Evolutionary conservation across 2,329 filamentous ascomycete genomes (phyloP), one percentile per base, ranked within the genome.

Genomic region (Colletotrichum filicis): DNA sequence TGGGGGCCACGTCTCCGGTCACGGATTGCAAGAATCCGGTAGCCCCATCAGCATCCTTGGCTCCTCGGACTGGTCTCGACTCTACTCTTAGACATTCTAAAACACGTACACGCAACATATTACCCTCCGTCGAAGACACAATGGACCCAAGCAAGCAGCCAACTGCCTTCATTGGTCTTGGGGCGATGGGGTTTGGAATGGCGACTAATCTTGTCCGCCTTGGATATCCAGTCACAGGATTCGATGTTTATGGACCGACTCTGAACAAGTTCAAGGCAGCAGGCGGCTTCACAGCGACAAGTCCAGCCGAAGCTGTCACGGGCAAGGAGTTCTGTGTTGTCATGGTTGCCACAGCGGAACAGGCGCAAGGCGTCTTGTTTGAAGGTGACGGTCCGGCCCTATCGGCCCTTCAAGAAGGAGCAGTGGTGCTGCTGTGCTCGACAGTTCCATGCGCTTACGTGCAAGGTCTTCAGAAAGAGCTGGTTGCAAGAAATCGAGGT

Each of bases 171-270:
- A 49, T 49, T 22, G 93, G 93, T 85, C 91, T 95, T 3, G 93
- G 93, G 69, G 93, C 93, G 82, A 95, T 95, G 93, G 93, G 93
- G 79, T 93, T 94, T 80, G 93, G 93, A 79, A 95, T 95, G 93
- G 93, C 93, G 75, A 93, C 90, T 73, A 88, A 94, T 79, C 88
- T 95, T 19, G 19, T 49, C 19, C 42, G 42, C 2, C 42, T 49
- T 22, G 42, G 42, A 49, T 49, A 49, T 49, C 8, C 19, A 1
- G 42, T 49, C 19, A 49, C 42, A 19, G 42, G 42, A 11, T 49
- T 49, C 19, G 42, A 49, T 22, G 19, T 49, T 22, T 49, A 49
- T 49, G 42, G 8, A 8, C 42, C 42, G 42, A 49, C 42, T 22
- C 42, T 49, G 8, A 19, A 49, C 19, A 49, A 49, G 42, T 49